Percentiles rank a stretch among this genome's conserved stretches.
Conservation (phyloP, 2,329 filamentous ascomycete species). For the Epicoccum sorghinum region DNA sequence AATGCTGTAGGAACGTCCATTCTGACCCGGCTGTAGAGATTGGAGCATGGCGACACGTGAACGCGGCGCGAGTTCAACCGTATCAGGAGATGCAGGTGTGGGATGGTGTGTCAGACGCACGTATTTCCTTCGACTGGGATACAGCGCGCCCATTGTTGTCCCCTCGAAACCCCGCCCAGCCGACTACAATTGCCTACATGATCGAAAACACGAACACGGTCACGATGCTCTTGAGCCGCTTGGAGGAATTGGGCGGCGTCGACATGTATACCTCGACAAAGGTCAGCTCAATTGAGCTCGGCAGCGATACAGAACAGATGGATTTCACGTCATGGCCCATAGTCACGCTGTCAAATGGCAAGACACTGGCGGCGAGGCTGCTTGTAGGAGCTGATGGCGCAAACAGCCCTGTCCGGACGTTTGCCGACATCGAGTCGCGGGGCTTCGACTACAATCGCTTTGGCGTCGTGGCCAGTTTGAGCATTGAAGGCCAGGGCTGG, state of each 20-base stretch:
- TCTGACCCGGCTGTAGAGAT: conserved; percentile 57
- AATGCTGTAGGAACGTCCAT: not conserved
- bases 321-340: conserved; percentile 90
- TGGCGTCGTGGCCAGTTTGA: conserved; percentile 87
- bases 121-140: conserved; percentile 86
- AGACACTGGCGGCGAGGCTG: conserved; percentile 76
- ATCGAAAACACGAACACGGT: conserved; percentile 92
- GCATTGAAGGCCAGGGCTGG: conserved; percentile 63
- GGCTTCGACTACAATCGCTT: conserved; percentile 95
- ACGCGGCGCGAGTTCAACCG: conserved; percentile 74
- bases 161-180: conserved; percentile 50
- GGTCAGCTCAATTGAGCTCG: conserved; percentile 80
- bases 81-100: conserved; percentile 99
- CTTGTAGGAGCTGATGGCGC: conserved; percentile 93
- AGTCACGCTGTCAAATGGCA: conserved; percentile 72
- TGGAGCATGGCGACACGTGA: conserved; percentile 82
- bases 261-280: conserved; percentile 76
- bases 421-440: conserved; percentile 81
- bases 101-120: conserved; percentile 88
- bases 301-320: conserved; percentile 67
- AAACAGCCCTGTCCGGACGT: conserved; percentile 89
- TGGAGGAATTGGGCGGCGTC: conserved; percentile 71
- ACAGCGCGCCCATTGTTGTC: conserved; percentile 46
- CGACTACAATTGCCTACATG: conserved; percentile 87
- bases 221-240: conserved; percentile 72